Percentiles rank a stretch among this genome's conserved stretches.
phyloP scores from a whole-genome alignment of 2,329 filamentous ascomycete genomes.

The Alternaria longipes region DNA sequence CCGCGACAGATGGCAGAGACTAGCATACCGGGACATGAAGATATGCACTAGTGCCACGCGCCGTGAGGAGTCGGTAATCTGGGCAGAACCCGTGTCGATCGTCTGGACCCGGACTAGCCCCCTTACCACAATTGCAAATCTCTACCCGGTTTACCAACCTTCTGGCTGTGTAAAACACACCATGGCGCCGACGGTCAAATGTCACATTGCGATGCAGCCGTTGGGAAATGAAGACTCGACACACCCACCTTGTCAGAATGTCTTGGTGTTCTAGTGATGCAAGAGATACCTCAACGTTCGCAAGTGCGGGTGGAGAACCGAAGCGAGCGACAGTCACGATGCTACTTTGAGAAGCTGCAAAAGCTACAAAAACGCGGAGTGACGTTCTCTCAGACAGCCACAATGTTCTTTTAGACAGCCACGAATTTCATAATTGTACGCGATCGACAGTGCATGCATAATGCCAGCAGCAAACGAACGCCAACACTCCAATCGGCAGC shows the following conservation, averaged over 20 bases:
- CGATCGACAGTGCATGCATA: conserved; percentile 11
- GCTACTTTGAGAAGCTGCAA: conserved; percentile 1
- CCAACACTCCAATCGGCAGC: conserved; percentile 12
- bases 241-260: neutral
- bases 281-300: conserved; percentile 5
- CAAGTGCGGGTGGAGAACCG: conserved; percentile 9
- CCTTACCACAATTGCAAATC: conserved; percentile 14
- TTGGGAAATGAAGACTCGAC: conserved; percentile 20
- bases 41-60: conserved; percentile 12
- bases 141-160: conserved; percentile 14
- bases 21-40: conserved; percentile 7
- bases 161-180: neutral
- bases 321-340: neutral
- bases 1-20: neutral
- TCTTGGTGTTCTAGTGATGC: neutral
- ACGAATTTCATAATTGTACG: conserved; percentile 2
- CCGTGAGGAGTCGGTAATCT: conserved; percentile 31
- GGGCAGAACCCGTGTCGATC: conserved; percentile 34
- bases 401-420: conserved; percentile 7
- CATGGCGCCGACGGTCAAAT: conserved; percentile 13
- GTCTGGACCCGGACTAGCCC: conserved; percentile 20
- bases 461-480: conserved; percentile 6
- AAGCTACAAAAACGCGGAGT: conserved; percentile 15
- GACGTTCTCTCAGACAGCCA: conserved; percentile 44
- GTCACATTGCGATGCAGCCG: conserved; percentile 9